Base-by-base conservation (phyloP, 2,329 filamentous ascomycete species). In the Colletotrichum abscissum region DNA sequence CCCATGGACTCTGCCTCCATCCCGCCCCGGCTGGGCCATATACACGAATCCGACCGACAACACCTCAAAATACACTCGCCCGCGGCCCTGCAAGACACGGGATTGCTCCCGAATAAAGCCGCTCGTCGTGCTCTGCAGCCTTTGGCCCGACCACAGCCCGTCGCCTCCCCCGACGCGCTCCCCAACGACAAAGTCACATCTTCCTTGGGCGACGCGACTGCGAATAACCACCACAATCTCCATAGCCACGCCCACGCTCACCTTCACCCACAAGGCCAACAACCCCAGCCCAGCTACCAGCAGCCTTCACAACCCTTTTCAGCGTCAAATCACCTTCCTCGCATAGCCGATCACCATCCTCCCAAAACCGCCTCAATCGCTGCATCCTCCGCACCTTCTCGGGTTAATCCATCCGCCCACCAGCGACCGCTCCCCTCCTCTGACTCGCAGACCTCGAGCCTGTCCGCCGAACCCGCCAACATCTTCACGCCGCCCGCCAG, bases 401-500 rank as follows among this genome's bases (percentile, higher is more conserved):
- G 66, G 3, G 52, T 62, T 62, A 54, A 59, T 58, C 46, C 62
- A 24, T 65, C 57, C 42, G n/a, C 54, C 58, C 11, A 59, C 57
- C 75, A 68, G 54, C 64, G 74, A 72, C 58, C 75, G 62, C 16
- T 77, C 74, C 26, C 77, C 73, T 52, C 79, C 74, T 42, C 75
- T 62, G 75, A 77, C 57, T 79, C 79, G 2, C 80, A 81, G 63
- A 78, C 78, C 26, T 80, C 79, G 14, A 76, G 75, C 59, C 64
- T 74, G 35, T 79, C 78, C n/a, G 76, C 72, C 72, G 75, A 76
- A 35, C 75, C 78, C n/a, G 77, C 78, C 68, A 76, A 76, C 59
- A 76, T 77, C 42, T 77, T 77, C 68, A 80, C 78, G n/a, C 78
- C 79, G n/a, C 77, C 79, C 2, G 75, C 76, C n/a, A 79, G 77